Base-by-base conservation (phyloP, 2,329 filamentous ascomycete species). In the Epichloe sylvatica region DNA sequence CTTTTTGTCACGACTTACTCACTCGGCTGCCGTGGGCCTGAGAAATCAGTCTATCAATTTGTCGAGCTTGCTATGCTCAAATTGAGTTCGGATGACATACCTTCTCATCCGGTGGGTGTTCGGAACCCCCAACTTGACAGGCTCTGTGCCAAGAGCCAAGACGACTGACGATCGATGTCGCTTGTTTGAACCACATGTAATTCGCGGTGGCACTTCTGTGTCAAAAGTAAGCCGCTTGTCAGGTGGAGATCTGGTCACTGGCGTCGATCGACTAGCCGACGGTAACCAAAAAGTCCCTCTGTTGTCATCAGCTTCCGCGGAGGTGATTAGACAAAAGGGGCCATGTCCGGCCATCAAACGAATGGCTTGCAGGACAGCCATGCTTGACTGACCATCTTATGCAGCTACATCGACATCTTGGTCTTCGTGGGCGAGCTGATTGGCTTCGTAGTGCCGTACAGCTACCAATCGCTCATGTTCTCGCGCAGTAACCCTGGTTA, bases 41-140 rank as follows among this genome's bases (percentile, higher is more conserved):
- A 34, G 23, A 23, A 17, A 40, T 36, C 42, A 15, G 25, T 25
- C 25, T 25, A 8, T 25, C 25, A 25, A 25, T 25, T 25, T 25
- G 17, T 45, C 12, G 17, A 40, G 17, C 25, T 25, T 35, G 36
- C 33, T 35, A 46, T 13, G 35, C 25, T 38, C 37, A 13, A 38
- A 35, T 36, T 36, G 23, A 41, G 35, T 45, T 49, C 48, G 34
- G 37, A 49, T 46, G 48, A 42, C 42, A 45, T 35, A 13, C 48
- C 17, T 25, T 46, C 33, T 36, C 42, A 34, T 17, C n/a, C 13
- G 30, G 30, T 30, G 30, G 19, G 34, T 25, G 44, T 30, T 46
- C 35, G 8, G 33, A 17, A 46, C 5, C 17, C 30, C 33, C 12
- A n/a, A 9, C 8, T 12, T 13, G 17, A 41, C 39, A 47, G 15